Conservation (phyloP, 2,329 filamentous ascomycete species). For the Harringtonia lauricola region DNA sequence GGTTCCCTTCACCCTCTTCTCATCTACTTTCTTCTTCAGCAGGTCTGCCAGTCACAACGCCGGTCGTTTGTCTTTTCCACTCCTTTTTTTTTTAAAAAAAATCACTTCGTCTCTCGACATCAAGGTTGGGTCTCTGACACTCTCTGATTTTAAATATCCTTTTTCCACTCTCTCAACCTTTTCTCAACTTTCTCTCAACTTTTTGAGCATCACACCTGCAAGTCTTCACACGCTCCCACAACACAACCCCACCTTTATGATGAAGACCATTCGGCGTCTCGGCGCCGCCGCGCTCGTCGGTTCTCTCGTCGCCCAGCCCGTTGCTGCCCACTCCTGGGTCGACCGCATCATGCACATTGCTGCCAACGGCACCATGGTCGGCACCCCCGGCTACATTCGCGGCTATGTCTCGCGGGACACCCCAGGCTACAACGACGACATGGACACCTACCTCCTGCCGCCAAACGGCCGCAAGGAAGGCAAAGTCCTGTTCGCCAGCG, state of each 20-base stretch:
- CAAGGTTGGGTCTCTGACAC: not conserved
- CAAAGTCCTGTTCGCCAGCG: slow-evolving; percentile 33
- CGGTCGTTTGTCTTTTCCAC: not conserved
- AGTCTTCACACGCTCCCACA: too few species aligned
- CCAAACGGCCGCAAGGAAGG: slow-evolving; percentile 34
- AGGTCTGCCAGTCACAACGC: slow-evolving; percentile 1
- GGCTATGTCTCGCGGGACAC: slow-evolving; percentile 50
- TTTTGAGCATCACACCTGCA: too few species aligned
- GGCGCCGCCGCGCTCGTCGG: not conserved
- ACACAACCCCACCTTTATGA: slow-evolving; percentile 4
- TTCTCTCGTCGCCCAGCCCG: slow-evolving; percentile 11
- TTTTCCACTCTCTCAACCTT: not conserved
- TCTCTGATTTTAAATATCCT: too few species aligned
- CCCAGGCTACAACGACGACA: slow-evolving; percentile 43
- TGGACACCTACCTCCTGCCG: slow-evolving; percentile 55
- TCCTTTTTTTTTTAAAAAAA: not conserved
- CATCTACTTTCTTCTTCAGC: not conserved
- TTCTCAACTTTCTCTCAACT: too few species aligned
- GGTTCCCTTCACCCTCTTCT: not conserved
- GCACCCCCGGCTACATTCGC: slow-evolving; percentile 62
- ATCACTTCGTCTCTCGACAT: not conserved
- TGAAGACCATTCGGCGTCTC: not conserved
- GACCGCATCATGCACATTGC: slow-evolving; percentile 65
- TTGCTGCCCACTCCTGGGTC: slow-evolving; percentile 66
- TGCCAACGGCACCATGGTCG: slow-evolving; percentile 61